Percentiles rank a stretch among this genome's conserved stretches.
Evolutionary conservation across 495 filamentous ascomycete genomes (phyloP).

Genomic region (Tetracladium setigerum): DNA sequence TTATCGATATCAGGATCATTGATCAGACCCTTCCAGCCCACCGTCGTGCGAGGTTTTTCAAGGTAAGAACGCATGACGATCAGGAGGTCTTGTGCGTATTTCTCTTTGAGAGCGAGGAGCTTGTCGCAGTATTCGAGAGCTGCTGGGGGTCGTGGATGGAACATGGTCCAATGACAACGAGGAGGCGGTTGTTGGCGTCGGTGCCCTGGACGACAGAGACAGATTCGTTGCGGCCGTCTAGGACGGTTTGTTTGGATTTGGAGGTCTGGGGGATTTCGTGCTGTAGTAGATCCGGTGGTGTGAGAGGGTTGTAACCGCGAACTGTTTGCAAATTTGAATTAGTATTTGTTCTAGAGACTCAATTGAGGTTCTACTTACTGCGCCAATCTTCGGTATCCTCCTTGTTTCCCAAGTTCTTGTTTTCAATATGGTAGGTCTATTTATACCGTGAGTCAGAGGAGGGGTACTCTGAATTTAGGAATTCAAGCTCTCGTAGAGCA

Average conservation of each 20-base stretch:
- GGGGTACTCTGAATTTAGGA: too few relatives aligned
- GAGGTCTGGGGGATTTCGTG: constrained; percentile 82
- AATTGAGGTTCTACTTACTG: constrained; percentile 45
- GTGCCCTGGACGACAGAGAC: constrained; percentile 71
- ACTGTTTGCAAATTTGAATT: constrained; percentile 39
- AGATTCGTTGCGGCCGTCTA: constrained; percentile 73
- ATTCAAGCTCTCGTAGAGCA: too few relatives aligned
- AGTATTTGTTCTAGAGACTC: neutral
- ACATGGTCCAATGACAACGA: constrained; percentile 94
- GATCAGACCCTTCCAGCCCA: constrained; percentile 98
- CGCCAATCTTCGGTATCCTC: constrained; percentile 81
- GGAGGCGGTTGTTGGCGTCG: constrained; percentile 66
- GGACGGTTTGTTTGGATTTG: constrained; percentile 71
- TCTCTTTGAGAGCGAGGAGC: constrained; percentile 74
- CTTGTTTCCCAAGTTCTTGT: constrained; percentile 81
- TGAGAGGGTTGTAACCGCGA: constrained; percentile 87
- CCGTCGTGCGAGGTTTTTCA: constrained; percentile 96
- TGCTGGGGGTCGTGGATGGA: constrained; percentile 93
- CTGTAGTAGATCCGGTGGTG: constrained; percentile 88
- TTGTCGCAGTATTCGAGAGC: constrained; percentile 91
- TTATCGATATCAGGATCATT: constrained; percentile 99
- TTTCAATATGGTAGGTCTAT: constrained; percentile 74
- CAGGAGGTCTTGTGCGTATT: constrained; percentile 80
- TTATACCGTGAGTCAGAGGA: constrained; percentile 8
- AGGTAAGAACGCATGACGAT: constrained; percentile 98